Conservation (phyloP, 805 yeast species). For the Zygoascus flipseniorum region DNA sequence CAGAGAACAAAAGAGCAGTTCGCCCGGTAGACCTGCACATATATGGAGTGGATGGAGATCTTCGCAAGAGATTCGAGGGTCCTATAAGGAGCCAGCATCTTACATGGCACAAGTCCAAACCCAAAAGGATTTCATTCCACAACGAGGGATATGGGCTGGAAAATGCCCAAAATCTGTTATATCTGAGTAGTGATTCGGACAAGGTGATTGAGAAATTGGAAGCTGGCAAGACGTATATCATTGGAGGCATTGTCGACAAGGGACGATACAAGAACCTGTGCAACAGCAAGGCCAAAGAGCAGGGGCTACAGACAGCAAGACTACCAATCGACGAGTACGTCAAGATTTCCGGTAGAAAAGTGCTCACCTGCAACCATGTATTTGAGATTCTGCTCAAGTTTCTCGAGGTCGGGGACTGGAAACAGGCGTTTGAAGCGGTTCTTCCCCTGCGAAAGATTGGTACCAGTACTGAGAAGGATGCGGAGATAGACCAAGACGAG, state of each 20-base stretch:
- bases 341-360: conserved; percentile 75
- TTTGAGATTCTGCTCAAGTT: conserved; percentile 76
- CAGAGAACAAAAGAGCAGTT: conserved; percentile 59
- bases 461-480: conserved; percentile 10
- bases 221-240: conserved; percentile 66
- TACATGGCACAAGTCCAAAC: conserved; percentile 59
- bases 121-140: conserved; percentile 26
- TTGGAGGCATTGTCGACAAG: conserved; percentile 96
- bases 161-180: conserved; percentile 37
- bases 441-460: conserved; percentile 68
- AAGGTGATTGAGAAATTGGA: conserved; percentile 55
- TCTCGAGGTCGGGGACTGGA: conserved; percentile 78
- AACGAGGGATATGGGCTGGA: conserved; percentile 29
- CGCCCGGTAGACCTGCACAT: conserved; percentile 52
- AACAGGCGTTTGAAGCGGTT: conserved; percentile 73
- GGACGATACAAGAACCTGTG: conserved; percentile 81
- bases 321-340: conserved; percentile 85
- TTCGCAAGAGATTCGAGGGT: conserved; percentile 61
- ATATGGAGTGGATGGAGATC: conserved; percentile 55
- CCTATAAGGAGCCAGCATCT: conserved; percentile 46
- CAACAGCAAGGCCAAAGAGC: conserved; percentile 63
- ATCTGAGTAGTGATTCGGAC: conserved; percentile 82
- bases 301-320: conserved; percentile 65
- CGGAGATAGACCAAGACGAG: conserved; percentile 7
- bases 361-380: conserved; percentile 92